phyloP scores from a whole-genome alignment of 1,284 basidiomycete species.

The Leccinum idahoense region DNA sequence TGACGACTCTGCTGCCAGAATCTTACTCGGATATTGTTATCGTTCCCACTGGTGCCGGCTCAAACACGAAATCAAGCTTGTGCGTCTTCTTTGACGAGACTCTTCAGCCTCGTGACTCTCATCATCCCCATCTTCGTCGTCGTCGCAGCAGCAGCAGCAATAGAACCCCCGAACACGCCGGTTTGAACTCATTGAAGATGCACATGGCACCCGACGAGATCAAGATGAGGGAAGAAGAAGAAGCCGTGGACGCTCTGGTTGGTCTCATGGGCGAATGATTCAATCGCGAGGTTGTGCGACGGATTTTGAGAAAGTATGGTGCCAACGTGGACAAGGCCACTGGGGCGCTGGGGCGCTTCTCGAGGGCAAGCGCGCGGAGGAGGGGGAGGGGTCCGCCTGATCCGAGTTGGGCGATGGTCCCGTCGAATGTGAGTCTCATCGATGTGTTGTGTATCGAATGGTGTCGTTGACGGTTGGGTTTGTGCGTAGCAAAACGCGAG shows the following conservation, averaged over 20 bases:
- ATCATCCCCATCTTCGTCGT: not conserved
- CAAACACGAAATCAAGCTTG: not conserved
- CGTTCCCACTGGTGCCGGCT: not conserved
- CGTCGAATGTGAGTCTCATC: conserved; percentile 47
- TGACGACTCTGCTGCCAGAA: not conserved
- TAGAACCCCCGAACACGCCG: not conserved
- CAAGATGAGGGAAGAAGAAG: conserved; percentile 14
- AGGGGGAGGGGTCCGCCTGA: conserved; percentile 39
- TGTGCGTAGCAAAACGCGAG: conserved; percentile 26
- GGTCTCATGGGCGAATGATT: conserved; percentile 33
- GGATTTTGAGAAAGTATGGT: conserved; percentile 51
- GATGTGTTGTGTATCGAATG: not conserved
- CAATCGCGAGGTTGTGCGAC: conserved; percentile 42
- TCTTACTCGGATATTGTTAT: not conserved
- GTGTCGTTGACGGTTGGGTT: conserved; percentile 1
- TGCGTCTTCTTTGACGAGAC: not conserved
- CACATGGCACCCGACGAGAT: conserved; percentile 18
- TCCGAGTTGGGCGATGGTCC: conserved; percentile 63
- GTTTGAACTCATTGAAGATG: conserved; percentile 8
- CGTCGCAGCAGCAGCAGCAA: not conserved
- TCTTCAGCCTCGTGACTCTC: not conserved
- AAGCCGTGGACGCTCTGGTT: conserved; percentile 22
- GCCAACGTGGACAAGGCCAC: conserved; percentile 60
- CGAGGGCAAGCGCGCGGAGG: conserved; percentile 43
- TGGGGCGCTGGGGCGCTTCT: conserved; percentile 41